Base-by-base conservation (phyloP, 192 early-diverging fungal species). In the Cladochytrium replicatum region DNA sequence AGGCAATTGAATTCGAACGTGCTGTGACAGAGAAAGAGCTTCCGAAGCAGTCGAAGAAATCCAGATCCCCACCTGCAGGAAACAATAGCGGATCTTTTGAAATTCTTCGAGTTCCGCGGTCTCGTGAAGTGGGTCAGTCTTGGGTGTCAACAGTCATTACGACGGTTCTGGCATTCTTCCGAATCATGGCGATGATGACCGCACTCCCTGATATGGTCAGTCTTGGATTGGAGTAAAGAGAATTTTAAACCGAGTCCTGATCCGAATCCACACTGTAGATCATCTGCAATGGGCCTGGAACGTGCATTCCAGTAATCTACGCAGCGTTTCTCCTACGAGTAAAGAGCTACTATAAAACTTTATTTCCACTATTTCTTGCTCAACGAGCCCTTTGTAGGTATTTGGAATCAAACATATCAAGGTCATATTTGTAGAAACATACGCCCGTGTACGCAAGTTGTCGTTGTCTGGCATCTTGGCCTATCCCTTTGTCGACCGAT, bases 241-340 rank as follows among this genome's bases (percentile, higher is more conserved):
- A n/a, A n/a, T n/a, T n/a, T n/a, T n/a, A n/a, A n/a, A n/a, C n/a
- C n/a, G n/a, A n/a, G n/a, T n/a, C n/a, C n/a, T n/a, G n/a, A n/a
- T n/a, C n/a, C n/a, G n/a, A n/a, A n/a, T n/a, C n/a, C n/a, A n/a
- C 49, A 22, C 7, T n/a, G n/a, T 43, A 84, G 79, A 65, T 88
- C 4, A 37, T 94, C 29, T 89, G 85, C 57, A 94, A 94, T 71
- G 91, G 91, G 0, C 91, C 91, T 0, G 91, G 87, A 4, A 92
- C 80, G 40, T 92, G 90, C 48, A 71, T 94, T 1, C 76, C 88
- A 1, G 60, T 88, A 4, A 72, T 80, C 28, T 21, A 82, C 15
- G 55, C 72, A 1, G 77, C 83, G 2, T 71, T 78, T 58, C 19
- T 86, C 41, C 66, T 71, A 13, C 69, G 75, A 43, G 80, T 83